phyloP scores from a whole-genome alignment of 768 basidiomycete species.

The Rhodotorula kratochvilovae region DNA sequence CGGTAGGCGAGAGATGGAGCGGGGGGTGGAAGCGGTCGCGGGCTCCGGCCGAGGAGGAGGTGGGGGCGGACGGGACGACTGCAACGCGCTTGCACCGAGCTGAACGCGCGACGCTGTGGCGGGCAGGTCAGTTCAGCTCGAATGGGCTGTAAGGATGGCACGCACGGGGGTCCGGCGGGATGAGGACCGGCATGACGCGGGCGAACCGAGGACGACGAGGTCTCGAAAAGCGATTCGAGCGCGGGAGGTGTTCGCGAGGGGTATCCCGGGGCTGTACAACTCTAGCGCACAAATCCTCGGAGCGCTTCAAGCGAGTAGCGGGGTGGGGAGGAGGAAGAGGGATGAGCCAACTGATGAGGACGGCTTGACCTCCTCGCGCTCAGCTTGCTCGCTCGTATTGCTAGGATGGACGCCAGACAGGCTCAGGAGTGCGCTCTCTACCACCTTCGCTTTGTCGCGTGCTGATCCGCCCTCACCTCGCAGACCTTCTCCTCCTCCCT shows the following conservation, averaged over 20 bases:
- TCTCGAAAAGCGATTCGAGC: not conserved
- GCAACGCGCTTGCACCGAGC: not conserved
- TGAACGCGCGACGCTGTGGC: not conserved
- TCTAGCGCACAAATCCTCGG: no score
- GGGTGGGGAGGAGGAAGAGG: not conserved
- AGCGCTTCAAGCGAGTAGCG: not conserved
- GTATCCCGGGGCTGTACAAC: no score
- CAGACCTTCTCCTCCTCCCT: no score
- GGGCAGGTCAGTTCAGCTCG: not conserved
- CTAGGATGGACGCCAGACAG: no score
- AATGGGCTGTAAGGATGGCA: rapidly evolving
- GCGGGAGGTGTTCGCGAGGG: not conserved
- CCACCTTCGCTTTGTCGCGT: not conserved
- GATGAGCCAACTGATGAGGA: not conserved
- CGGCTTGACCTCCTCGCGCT: no score
- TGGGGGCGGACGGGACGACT: not conserved
- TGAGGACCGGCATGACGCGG: not conserved
- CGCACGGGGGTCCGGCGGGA: not conserved
- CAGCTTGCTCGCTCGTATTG: no score
- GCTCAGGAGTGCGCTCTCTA: not conserved
- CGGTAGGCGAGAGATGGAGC: no score
- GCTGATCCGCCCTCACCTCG: not conserved
- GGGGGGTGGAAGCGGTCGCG: not conserved
- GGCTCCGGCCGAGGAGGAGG: not conserved
- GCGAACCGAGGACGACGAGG: not conserved